Conservation (phyloP, 2,329 filamentous ascomycete species). For the Penicillium sp. region DNA sequence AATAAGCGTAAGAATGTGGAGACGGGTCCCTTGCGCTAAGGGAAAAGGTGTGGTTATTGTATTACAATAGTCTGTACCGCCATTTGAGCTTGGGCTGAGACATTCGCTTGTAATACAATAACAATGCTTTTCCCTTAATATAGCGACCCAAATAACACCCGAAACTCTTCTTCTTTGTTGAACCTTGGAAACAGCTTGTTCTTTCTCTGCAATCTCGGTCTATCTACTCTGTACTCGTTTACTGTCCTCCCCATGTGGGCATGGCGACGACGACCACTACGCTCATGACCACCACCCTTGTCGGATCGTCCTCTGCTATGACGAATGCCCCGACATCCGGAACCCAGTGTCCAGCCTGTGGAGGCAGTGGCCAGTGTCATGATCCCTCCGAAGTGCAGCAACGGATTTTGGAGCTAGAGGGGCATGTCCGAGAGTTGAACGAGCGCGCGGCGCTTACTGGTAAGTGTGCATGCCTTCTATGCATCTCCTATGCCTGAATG, state of each 20-base stretch:
- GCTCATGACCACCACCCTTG: conserved; percentile 29
- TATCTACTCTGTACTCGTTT: neutral
- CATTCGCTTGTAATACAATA: no score
- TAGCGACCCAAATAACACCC: no score
- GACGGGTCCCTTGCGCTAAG: no score
- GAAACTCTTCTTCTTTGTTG: neutral
- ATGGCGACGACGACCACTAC: conserved; percentile 25
- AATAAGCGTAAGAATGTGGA: no score
- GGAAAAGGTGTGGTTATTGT: no score
- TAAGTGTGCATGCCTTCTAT: conserved; percentile 31
- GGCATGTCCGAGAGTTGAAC: conserved; percentile 50
- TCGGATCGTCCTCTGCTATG: conserved; percentile 29
- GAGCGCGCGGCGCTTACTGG: conserved; percentile 51
- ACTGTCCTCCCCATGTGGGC: conserved; percentile 23
- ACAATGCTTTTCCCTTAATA: no score
- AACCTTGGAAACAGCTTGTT: neutral
- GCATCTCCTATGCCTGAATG: neutral
- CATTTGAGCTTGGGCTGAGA: no score
- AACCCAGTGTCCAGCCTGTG: conserved; percentile 38
- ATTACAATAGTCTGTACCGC: no score
- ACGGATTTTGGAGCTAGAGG: conserved; percentile 50
- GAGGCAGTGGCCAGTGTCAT: conserved; percentile 28
- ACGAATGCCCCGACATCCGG: conserved; percentile 22
- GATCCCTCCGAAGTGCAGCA: conserved; percentile 34
- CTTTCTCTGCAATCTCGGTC: neutral